phyloP scores from a whole-genome alignment of 768 basidiomycete species.

The Termitomyces eurrhizus region DNA sequence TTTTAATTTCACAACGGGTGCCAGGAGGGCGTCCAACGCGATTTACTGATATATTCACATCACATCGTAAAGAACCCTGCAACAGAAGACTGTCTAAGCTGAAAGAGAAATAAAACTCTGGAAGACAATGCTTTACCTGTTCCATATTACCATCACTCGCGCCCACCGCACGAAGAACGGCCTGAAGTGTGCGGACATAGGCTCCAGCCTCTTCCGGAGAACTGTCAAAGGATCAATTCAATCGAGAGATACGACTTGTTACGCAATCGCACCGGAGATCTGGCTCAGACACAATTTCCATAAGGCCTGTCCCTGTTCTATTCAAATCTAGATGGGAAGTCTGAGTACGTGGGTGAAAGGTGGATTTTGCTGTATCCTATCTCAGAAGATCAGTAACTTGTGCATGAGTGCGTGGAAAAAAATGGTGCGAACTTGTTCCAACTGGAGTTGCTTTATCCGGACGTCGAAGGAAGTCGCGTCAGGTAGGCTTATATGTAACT shows the following conservation, averaged over 20 bases:
- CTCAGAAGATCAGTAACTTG: neutral
- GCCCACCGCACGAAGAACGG: conserved; percentile 75
- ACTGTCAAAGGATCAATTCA: conserved; percentile 22
- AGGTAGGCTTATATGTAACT: conserved; percentile 40
- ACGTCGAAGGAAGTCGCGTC: conserved; percentile 39
- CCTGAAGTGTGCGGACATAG: conserved; percentile 82
- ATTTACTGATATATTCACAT: conserved; percentile 93
- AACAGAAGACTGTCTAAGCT: neutral
- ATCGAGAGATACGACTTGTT: conserved; percentile 15
- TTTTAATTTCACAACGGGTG: conserved; percentile 95
- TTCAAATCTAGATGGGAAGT: conserved; percentile 80
- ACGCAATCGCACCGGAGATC: conserved; percentile 59
- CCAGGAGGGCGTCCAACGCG: conserved; percentile 57
- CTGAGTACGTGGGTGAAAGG: conserved; percentile 45
- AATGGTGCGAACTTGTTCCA: conserved; percentile 73
- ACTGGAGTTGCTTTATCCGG: conserved; percentile 91
- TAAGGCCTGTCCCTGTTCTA: conserved; percentile 81
- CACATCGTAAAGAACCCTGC: conserved; percentile 91
- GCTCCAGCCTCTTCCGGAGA: conserved; percentile 88
- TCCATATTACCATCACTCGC: conserved; percentile 98
- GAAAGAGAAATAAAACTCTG: neutral
- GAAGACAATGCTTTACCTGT: conserved; percentile 43
- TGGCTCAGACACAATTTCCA: conserved; percentile 96
- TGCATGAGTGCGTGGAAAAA: neutral
- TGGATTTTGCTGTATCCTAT: conserved; percentile 91